phyloP scores from a whole-genome alignment of 2,329 filamentous ascomycete genomes.

The Dactylellina leptospora region DNA sequence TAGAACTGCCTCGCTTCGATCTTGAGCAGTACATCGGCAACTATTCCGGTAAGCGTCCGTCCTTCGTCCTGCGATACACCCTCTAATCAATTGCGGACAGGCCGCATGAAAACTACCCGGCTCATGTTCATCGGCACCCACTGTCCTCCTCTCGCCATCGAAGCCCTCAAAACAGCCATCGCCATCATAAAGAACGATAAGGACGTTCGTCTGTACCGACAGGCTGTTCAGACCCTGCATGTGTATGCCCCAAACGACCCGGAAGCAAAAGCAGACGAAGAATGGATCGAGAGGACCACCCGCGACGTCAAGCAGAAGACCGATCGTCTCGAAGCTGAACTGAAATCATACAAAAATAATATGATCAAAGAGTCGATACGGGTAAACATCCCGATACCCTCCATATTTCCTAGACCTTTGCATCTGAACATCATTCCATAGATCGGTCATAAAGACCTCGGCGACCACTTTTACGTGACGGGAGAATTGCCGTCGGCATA shows the following conservation, averaged over 20 bases:
- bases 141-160: slow-evolving; percentile 77
- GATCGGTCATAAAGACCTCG: slow-evolving; percentile 96
- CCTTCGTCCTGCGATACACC: background rate
- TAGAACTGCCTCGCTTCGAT: slow-evolving; percentile 86
- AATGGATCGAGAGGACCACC: slow-evolving; percentile 75
- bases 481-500: slow-evolving; percentile 77
- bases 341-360: slow-evolving; percentile 95
- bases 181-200: slow-evolving; percentile 77
- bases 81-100: slow-evolving; percentile 11
- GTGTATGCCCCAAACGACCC: slow-evolving; percentile 72
- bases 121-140: slow-evolving; percentile 81
- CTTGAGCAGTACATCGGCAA: slow-evolving; percentile 90
- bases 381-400: slow-evolving; percentile 63
- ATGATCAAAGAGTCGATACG: slow-evolving; percentile 96
- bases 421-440: slow-evolving; percentile 59
- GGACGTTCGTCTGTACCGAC: slow-evolving; percentile 76
- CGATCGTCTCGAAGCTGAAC: slow-evolving; percentile 79
- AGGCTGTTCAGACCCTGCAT: slow-evolving; percentile 72
- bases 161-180: slow-evolving; percentile 82
- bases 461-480: slow-evolving; percentile 79
- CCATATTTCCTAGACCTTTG: background rate
- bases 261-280: slow-evolving; percentile 72
- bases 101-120: slow-evolving; percentile 62
- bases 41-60: slow-evolving; percentile 73
- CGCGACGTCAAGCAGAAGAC: slow-evolving; percentile 73